Base-by-base conservation (phyloP, 768 basidiomycete genomes). In the Myochromella boudieri region DNA sequence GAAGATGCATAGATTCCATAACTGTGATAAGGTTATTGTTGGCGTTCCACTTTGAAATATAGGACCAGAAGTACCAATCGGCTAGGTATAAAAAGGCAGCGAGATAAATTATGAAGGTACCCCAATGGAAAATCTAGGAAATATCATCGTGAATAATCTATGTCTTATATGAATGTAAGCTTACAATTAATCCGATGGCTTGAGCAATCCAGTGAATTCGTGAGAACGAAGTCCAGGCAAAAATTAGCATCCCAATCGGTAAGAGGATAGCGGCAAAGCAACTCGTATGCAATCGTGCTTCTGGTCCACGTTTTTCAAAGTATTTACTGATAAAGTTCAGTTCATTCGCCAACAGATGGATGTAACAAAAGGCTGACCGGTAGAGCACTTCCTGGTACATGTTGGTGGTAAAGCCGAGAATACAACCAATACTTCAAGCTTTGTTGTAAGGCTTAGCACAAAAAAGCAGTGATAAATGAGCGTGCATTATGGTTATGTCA, bases 1-100 rank as follows among this genome's bases (percentile, higher is more conserved):
- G 82, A 84, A 0, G 82, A 85, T 5, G 85, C 84, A 58, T 79
- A 86, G 4, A 74, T 74, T 2, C 78, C 78, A 46, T 81, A 80
- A 52, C 80, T 69, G 25, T 40, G 15, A 36, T 8, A 36, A n/a
- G n/a, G n/a, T n/a, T n/a, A n/a, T n/a, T n/a, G n/a, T n/a, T 44
- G 29, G 8, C 1, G 12, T n/a, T 14, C 27, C 40, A 18, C 28
- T 10, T 11, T 37, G 18, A n/a, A 12, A 25, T 47, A 18, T 15
- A 31, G 33, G 45, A 32, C 21, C 9, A 34, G 32, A 56, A 73
- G 17, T 59, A 85, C 74, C 81, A 82, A 64, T 86, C 83, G 3
- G 84, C 79, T 11, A 86, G 66, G 54, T 83, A 84, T 10, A 77
- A 68, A 58, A 82, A 84, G 1, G 79, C 77, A 2, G 68, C 69